phyloP scores from a whole-genome alignment of 75 land plant genomes.

The Azolla pinnata region DNA sequence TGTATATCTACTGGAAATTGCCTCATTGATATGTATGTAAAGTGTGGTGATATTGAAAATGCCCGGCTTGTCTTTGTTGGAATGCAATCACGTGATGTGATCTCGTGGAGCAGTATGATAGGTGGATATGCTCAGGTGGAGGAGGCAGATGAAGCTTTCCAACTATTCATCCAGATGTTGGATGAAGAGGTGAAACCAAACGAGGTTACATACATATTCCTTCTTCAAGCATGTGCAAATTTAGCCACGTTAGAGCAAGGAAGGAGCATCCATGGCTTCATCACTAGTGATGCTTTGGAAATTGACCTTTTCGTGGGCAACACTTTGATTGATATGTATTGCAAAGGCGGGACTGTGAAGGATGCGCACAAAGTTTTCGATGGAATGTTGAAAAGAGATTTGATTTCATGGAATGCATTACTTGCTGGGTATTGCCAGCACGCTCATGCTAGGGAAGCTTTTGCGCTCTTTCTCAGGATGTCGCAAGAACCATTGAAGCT shows the following conservation, averaged over 20 bases:
- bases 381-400: constrained; percentile 29
- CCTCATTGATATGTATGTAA: constrained; percentile 51
- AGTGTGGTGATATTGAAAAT: constrained; percentile 41
- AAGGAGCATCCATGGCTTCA: constrained; percentile 18
- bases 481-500: constrained; percentile 24
- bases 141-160: constrained; percentile 33
- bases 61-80: constrained; percentile 43
- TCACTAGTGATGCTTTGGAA: constrained; percentile 16
- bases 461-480: constrained; percentile 33
- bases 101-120: constrained; percentile 57
- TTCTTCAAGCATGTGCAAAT: constrained; percentile 37
- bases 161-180: constrained; percentile 39
- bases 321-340: constrained; percentile 45
- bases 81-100: constrained; percentile 42
- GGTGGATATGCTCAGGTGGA: constrained; percentile 45
- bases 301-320: constrained; percentile 31
- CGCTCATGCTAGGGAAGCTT: constrained; percentile 30
- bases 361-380: constrained; percentile 35
- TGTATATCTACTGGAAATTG: constrained; percentile 29
- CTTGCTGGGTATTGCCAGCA: constrained; percentile 36
- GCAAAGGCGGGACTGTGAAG: constrained; percentile 38
- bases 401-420: constrained; percentile 47
- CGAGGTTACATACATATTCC: constrained; percentile 37
- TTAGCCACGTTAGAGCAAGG: constrained; percentile 34
- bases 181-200: constrained; percentile 23